phyloP scores from a whole-genome alignment of 225 moss, liverwort and hornwort species.

The Rhytidiadelphus loreus region DNA sequence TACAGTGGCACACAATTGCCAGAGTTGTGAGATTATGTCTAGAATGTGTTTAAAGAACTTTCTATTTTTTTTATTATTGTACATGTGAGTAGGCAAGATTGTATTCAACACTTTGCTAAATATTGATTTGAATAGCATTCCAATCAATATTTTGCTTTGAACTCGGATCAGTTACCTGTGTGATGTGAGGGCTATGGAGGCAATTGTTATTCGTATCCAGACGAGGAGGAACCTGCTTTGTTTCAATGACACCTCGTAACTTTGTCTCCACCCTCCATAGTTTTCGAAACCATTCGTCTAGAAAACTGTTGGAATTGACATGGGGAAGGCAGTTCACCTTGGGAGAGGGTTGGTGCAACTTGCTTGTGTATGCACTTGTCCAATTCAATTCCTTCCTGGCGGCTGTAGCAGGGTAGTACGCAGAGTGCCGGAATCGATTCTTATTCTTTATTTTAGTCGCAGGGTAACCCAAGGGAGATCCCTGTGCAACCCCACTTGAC shows the following conservation, averaged over 20 bases:
- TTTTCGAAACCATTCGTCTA: background rate
- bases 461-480: background rate
- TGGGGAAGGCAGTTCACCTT: background rate
- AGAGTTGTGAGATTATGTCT: background rate
- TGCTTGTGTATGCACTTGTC: background rate
- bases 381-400: background rate
- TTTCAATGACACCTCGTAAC: background rate
- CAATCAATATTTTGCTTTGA: background rate
- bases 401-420: background rate
- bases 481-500: too few relatives aligned
- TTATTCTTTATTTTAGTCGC: background rate
- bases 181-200: background rate
- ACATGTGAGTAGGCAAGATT: background rate
- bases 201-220: background rate
- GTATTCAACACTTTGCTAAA: background rate
- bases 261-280: background rate
- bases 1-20: too few relatives aligned
- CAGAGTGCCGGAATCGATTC: background rate
- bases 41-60: background rate
- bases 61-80: background rate
- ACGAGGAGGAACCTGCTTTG: background rate
- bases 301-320: background rate
- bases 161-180: background rate
- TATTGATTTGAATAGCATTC: background rate
- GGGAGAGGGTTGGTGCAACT: background rate